Evolutionary conservation across 1,284 basidiomycete species (phyloP).

Genomic region (Apiotrichum siamense): DNA sequence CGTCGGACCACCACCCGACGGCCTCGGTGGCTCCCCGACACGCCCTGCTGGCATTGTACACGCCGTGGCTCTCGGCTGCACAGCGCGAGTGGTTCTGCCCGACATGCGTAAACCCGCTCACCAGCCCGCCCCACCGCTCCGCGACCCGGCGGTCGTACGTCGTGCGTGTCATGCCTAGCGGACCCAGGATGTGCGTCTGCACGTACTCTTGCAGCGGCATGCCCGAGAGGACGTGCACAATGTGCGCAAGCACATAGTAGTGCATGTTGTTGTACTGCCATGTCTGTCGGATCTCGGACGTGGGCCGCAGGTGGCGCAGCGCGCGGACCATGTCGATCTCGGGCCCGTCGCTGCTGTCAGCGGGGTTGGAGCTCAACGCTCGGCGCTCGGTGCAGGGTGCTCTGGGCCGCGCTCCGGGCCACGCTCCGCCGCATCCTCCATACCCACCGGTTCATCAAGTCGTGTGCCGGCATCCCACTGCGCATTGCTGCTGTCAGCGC

Average conservation of each 20-base stretch:
- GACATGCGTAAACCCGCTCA: conserved; percentile 14
- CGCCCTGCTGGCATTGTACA: conserved; percentile 8
- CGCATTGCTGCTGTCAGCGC: conserved; percentile 24
- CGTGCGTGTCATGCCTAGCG: conserved; percentile 29
- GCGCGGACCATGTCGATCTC: conserved; percentile 10
- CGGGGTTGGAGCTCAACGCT: too few species aligned
- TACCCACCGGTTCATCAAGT: conserved; percentile 4
- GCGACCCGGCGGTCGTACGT: conserved; percentile 21
- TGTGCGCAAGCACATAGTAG: conserved; percentile 23
- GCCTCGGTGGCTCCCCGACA: background rate
- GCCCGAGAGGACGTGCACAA: conserved; percentile 25
- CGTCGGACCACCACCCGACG: conserved; percentile 22
- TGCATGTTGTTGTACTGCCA: conserved; percentile 40
- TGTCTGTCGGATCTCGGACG: conserved; percentile 25
- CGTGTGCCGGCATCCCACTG: conserved; percentile 33
- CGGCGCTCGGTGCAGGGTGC: too few species aligned
- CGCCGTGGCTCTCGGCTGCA: background rate
- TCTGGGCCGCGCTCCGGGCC: too few species aligned
- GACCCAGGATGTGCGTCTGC: conserved; percentile 28
- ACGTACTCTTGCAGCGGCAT: conserved; percentile 23
- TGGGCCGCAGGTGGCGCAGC: conserved; percentile 27
- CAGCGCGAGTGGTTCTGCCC: conserved; percentile 11
- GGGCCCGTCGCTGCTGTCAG: background rate
- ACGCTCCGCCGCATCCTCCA: background rate
- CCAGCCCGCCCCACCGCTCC: conserved; percentile 10